Percentiles rank a stretch among this genome's conserved stretches.
Conservation (phyloP, 2,329 filamentous ascomycete genomes). For the Falciphora oryzae region DNA sequence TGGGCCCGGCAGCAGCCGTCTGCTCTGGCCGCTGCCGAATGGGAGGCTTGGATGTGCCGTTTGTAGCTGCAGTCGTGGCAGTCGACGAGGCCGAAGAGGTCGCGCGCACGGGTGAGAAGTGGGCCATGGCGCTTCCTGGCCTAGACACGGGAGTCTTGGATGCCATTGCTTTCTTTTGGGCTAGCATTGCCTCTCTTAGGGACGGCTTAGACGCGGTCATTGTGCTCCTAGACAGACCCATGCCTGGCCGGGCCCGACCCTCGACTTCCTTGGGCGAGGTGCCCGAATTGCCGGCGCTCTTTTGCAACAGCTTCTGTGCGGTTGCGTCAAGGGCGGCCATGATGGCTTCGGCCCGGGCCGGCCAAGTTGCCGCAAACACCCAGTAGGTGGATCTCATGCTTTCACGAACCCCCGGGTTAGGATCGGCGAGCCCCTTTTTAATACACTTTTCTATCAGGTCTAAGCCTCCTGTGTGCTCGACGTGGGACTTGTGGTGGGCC, state of each 20-base stretch:
- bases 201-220: conserved; percentile 56
- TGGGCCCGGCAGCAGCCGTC: conserved; percentile 40
- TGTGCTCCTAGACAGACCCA: conserved; percentile 59
- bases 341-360: conserved; percentile 68
- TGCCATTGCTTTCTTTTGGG: conserved; percentile 63
- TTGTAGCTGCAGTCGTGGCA: conserved; percentile 24
- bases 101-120: conserved; percentile 47
- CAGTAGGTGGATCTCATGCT: conserved; percentile 82
- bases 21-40: conserved; percentile 37
- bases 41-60: conserved; percentile 29
- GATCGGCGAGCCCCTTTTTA: conserved; percentile 80
- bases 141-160: conserved; percentile 48
- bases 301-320: conserved; percentile 73
- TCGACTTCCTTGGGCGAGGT: conserved; percentile 56
- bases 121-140: conserved; percentile 59
- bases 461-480: conserved; percentile 80
- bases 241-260: conserved; percentile 44
- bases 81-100: conserved; percentile 32
- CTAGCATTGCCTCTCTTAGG: conserved; percentile 76
- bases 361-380: conserved; percentile 74
- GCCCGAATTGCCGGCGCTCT: conserved; percentile 70
- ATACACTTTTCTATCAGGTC: conserved; percentile 84
- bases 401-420: conserved; percentile 86
- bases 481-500: conserved; percentile 67
- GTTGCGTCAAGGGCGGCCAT: conserved; percentile 73